phyloP scores from a whole-genome alignment of 2,329 filamentous ascomycete genomes.

The Alternaria brassicae region DNA sequence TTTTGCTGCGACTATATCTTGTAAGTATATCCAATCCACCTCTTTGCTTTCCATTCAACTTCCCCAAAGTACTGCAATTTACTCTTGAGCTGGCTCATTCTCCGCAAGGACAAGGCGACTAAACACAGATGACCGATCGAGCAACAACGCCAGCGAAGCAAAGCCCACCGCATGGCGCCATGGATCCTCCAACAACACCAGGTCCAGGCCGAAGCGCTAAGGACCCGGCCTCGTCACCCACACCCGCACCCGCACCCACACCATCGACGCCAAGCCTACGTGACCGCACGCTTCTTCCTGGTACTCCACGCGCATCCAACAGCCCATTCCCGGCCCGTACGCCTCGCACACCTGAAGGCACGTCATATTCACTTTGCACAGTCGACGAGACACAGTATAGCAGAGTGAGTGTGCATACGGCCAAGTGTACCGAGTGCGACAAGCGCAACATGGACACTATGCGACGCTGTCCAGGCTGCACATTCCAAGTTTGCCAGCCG shows the following conservation, averaged over 20 bases:
- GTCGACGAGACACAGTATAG: slow-evolving; percentile 30
- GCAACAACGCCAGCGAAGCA: background rate
- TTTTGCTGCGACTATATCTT: background rate
- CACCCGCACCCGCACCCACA: background rate
- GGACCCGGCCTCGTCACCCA: background rate
- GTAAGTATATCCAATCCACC: background rate
- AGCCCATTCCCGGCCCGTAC: slow-evolving; percentile 7
- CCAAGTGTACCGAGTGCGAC: slow-evolving; percentile 49
- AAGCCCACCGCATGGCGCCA: background rate
- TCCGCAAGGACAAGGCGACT: background rate
- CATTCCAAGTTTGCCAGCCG: slow-evolving; percentile 42
- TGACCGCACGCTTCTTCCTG: background rate
- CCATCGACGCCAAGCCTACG: background rate
- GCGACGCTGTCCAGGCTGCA: slow-evolving; percentile 45
- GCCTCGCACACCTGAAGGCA: slow-evolving; percentile 20
- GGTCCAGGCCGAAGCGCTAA: background rate
- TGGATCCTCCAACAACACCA: slow-evolving; percentile 3
- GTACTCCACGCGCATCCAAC: slow-evolving; percentile 2
- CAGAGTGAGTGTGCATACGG: slow-evolving; percentile 41
- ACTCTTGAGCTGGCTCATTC: background rate
- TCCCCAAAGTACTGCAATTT: background rate
- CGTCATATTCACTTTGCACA: slow-evolving; percentile 17
- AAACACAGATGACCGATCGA: background rate
- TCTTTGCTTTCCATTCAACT: background rate
- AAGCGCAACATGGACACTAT: slow-evolving; percentile 40